These are phyloP conservation scores for Heliosperma pusillum DNA, from an alignment of 148 eudicot genomes.

Conservation along the genomic window DNA sequence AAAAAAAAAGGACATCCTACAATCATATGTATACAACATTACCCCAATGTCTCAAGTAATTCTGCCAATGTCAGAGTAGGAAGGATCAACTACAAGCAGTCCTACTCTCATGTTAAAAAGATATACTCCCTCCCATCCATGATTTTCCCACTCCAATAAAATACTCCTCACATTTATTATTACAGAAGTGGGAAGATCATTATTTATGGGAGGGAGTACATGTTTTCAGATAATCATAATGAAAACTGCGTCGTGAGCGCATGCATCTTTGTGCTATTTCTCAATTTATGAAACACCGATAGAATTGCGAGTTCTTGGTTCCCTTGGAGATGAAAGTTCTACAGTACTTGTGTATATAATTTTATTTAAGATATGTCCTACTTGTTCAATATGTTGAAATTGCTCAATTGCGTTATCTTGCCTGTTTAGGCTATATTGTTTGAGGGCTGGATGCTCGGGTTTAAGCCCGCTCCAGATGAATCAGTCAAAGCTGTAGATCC, in stretches of 20 bases:
- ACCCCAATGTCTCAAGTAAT: background rate
- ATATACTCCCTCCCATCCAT: too few relatives aligned
- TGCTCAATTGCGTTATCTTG: background rate
- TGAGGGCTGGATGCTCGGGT: slow-evolving; percentile 99
- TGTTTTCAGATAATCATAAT: background rate
- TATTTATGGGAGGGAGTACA: background rate
- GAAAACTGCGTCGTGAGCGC: background rate
- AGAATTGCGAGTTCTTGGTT: background rate
- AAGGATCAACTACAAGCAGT: background rate
- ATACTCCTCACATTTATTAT: too few relatives aligned
- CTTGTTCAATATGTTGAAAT: background rate
- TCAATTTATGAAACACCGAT: background rate
- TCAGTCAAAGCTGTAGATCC: slow-evolving; percentile 68
- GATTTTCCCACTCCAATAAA: too few relatives aligned
- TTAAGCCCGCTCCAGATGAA: slow-evolving; percentile 74
- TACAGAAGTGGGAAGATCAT: too few relatives aligned
- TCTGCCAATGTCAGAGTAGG: background rate
- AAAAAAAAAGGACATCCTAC: background rate
- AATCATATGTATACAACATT: background rate
- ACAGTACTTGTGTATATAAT: background rate
- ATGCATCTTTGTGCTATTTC: background rate
- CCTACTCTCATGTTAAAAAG: background rate
- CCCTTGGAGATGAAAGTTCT: background rate
- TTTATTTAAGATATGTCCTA: background rate
- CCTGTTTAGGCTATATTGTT: slow-evolving; percentile 61